Conservation (phyloP, 129 eudicot genomes). For the Flaveria brownii region DNA sequence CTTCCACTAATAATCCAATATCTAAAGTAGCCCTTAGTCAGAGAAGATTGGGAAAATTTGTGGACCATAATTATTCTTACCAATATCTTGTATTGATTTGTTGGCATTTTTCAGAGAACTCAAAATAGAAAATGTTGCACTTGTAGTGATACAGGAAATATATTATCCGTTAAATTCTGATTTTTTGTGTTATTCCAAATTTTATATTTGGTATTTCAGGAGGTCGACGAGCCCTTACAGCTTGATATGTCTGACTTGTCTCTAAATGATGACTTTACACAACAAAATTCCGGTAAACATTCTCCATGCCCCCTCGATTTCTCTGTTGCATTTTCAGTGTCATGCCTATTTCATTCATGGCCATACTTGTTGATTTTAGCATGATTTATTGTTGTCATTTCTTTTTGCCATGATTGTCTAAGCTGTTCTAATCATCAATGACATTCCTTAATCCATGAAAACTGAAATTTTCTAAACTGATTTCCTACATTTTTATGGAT, state of each 20-base stretch:
- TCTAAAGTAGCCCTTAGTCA: too few relatives aligned
- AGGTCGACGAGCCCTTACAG: conserved; percentile 93
- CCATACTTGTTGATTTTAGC: not conserved
- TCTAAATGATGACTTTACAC: conserved; percentile 62
- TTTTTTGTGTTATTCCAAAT: not conserved
- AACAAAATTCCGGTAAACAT: conserved; percentile 59
- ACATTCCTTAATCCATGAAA: conserved; percentile 2
- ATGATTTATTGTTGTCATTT: not conserved
- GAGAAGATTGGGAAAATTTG: not conserved
- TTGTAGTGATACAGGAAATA: not conserved
- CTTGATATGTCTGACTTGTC: conserved; percentile 84
- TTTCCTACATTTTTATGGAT: not conserved
- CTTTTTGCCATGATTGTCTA: not conserved
- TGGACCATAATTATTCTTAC: conserved; percentile 7
- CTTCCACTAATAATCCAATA: too few relatives aligned
- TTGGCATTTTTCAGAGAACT: not conserved
- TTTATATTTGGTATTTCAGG: conserved; percentile 48
- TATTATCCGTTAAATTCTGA: not conserved
- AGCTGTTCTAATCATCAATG: not conserved
- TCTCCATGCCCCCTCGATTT: not conserved
- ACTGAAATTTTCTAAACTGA: not conserved
- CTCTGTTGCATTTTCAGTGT: not conserved
- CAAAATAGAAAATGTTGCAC: not conserved
- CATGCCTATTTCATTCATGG: not conserved
- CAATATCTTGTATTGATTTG: not conserved